Evolutionary conservation across 139 green algal species (phyloP).

Genomic region (Choricystis sp.): DNA sequence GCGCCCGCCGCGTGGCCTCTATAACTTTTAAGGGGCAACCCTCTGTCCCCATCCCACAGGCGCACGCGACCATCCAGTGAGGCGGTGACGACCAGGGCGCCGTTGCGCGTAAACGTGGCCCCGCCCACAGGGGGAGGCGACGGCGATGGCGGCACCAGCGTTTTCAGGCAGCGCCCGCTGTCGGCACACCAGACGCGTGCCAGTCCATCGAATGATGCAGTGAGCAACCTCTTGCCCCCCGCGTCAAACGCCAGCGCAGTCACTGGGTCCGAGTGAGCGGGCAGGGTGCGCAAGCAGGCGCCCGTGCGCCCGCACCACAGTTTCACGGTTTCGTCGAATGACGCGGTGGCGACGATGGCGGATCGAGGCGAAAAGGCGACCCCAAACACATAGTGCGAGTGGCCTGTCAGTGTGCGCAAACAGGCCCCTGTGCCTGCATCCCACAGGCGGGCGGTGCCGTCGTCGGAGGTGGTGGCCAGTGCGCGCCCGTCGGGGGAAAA

Average conservation of each 20-base stretch:
- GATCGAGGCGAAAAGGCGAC: conserved; percentile 45
- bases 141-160: neutral
- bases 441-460: conserved; percentile 39
- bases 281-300: conserved; percentile 39
- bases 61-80: neutral
- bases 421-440: too few species aligned
- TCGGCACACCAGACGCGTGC: conserved; percentile 24
- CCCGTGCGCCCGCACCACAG: conserved; percentile 68
- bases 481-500: conserved; percentile 48
- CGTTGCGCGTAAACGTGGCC: neutral
- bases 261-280: conserved; percentile 82
- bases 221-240: conserved; percentile 38
- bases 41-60: neutral
- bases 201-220: conserved; percentile 65
- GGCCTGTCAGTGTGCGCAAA: conserved; percentile 25
- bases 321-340: conserved; percentile 79
- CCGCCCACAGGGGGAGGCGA: too few species aligned
- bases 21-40: neutral
- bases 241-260: conserved; percentile 55
- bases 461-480: conserved; percentile 46
- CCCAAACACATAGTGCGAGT: conserved; percentile 80
- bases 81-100: neutral
- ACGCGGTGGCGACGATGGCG: conserved; percentile 35
- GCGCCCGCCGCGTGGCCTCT: neutral
- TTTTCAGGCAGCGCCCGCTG: too few species aligned